Evolutionary conservation across 495 filamentous ascomycete species (phyloP).

Genomic region (Daldinia loculata): DNA sequence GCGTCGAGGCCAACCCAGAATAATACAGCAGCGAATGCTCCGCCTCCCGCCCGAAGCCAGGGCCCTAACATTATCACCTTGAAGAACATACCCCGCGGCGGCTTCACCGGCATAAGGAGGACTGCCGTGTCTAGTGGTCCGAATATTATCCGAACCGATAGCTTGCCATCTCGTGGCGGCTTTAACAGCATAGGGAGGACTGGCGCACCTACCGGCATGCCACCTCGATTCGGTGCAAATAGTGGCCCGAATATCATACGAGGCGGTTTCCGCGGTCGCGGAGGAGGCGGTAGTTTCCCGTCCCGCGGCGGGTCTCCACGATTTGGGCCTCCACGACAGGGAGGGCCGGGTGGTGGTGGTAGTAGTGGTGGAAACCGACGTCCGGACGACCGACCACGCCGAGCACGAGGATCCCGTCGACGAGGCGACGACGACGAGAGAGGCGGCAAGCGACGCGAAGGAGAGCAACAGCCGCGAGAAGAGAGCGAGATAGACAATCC

Average conservation of each 20-base stretch:
- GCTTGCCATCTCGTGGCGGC: not conserved
- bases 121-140: too few relatives aligned
- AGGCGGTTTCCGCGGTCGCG: constrained; percentile 35
- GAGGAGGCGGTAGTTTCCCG: not conserved
- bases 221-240: not conserved
- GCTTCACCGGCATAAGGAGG: not conserved
- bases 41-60: constrained; percentile 36
- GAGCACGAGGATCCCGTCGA: constrained; percentile 15
- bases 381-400: constrained; percentile 30
- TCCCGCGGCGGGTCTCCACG: not conserved
- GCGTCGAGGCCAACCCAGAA: not conserved
- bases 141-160: too few relatives aligned
- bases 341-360: not conserved
- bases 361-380: not conserved
- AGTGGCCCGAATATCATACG: constrained; percentile 29
- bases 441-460: not conserved
- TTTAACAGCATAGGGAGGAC: not conserved
- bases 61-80: constrained; percentile 36
- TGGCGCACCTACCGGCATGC: not conserved
- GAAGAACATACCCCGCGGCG: constrained; percentile 6
- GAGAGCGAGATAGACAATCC: not conserved
- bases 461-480: not conserved
- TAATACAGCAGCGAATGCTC: not conserved
- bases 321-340: not conserved
- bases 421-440: not conserved